phyloP scores from a whole-genome alignment of 805 yeast genomes.

The Groenewaldozyma salmanticensis region DNA sequence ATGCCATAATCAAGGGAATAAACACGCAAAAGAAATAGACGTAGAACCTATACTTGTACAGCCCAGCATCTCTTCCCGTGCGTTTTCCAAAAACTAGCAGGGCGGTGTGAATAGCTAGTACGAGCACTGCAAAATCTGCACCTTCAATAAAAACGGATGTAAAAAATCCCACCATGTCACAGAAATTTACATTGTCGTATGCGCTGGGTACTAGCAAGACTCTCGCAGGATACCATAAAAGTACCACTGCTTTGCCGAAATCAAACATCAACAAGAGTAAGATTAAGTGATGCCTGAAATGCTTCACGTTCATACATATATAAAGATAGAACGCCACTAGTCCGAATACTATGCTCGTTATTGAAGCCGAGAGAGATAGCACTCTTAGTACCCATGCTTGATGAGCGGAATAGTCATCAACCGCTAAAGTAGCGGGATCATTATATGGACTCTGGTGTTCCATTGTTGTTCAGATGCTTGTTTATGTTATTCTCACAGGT shows the following conservation, averaged over 20 bases:
- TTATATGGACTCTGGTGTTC: constrained; percentile 1
- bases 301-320: constrained; percentile 18
- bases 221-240: constrained; percentile 60
- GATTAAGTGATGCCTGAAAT: constrained; percentile 37
- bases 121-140: constrained; percentile 72
- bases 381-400: constrained; percentile 26
- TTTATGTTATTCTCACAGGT: not conserved
- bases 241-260: constrained; percentile 58
- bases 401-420: constrained; percentile 14
- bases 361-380: constrained; percentile 40
- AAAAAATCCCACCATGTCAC: constrained; percentile 67
- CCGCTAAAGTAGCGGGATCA: constrained; percentile 8
- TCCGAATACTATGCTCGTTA: constrained; percentile 44
- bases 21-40: constrained; percentile 51
- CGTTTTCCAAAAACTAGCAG: constrained; percentile 51
- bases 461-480: not conserved
- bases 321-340: constrained; percentile 50
- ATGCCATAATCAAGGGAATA: constrained; percentile 58
- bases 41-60: constrained; percentile 45
- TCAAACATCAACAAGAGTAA: constrained; percentile 62
- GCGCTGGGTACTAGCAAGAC: constrained; percentile 35
- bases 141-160: constrained; percentile 77
- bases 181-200: constrained; percentile 41
- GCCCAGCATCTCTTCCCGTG: constrained; percentile 60
- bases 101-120: constrained; percentile 77